Evolutionary conservation across 2,329 filamentous ascomycete genomes (phyloP), one percentile per base, ranked within the genome.

Genomic region (Neurospora sp.): DNA sequence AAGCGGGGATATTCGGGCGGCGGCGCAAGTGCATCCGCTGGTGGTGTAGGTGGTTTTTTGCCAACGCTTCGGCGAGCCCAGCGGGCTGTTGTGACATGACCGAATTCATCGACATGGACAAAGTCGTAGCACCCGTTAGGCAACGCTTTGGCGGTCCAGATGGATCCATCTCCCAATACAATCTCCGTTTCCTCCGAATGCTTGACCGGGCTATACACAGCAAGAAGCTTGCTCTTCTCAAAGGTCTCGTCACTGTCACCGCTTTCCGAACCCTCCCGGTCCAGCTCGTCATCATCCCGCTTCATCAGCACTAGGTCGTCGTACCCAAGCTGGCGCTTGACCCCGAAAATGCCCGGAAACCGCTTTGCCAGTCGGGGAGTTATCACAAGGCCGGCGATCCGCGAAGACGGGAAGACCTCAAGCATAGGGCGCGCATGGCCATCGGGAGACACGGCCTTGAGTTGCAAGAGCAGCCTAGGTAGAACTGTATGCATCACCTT

Each of bases 281-380:
- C 81, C 74, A 71, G 76, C 69, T 80, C 82, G 76, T 91, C 91
- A 71, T 90, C 86, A 73, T 93, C 90, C 70, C 90, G 91, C 74
- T 86, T 87, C 38, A 93, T 84, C 66, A 95, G 79, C 70, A 94
- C 84, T 13, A 94, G 81, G 78, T 94, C 91, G 72, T 91, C 87
- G 28, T 87, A 84, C 39, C 89, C 87, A 4, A 94, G 81, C 69
- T 88, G 84, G 66, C 87, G 86, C 75, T 88, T 89, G 28, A 85
- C 85, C 68, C 85, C 84, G 75, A 91, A 90, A 67, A 91, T 83
- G 7, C 86, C 85, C 0, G 90, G 88, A 72, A 90, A 90, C 7
- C 84, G 84, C 75, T 87, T 86, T 2, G 85, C 82, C 33, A 91
- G 79, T 19, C 84, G 83, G 6, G 89, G 85, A 28, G 89, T 84